These are phyloP conservation scores for Barnettozyma siamensis DNA, from an alignment of 805 yeast species.

Conservation along the genomic window DNA sequence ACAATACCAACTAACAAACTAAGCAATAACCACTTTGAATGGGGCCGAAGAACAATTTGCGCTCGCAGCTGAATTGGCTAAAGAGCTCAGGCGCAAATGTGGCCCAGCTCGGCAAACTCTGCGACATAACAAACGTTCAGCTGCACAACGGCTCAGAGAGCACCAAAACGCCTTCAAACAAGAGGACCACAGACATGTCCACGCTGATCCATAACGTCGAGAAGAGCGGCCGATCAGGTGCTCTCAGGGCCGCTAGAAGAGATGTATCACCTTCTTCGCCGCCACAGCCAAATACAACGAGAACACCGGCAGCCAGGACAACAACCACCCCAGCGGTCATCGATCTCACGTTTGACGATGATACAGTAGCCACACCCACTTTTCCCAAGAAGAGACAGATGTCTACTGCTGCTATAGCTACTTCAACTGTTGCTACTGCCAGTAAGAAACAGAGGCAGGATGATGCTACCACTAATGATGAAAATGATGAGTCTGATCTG, in stretches of 20 bases:
- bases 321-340: conserved; percentile 14
- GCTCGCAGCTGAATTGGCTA: conserved; percentile 25
- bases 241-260: conserved; percentile 17
- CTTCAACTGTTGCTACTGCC: neutral
- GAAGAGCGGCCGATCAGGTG: conserved; percentile 12
- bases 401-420: neutral
- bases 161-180: neutral
- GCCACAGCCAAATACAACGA: conserved; percentile 5
- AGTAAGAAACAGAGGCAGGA: conserved; percentile 2
- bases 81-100: conserved; percentile 18
- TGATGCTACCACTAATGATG: conserved; percentile 9
- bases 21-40: conserved; percentile 1
- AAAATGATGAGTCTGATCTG: conserved; percentile 13
- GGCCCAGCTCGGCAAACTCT: conserved; percentile 15
- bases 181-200: conserved; percentile 5
- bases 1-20: no score
- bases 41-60: conserved; percentile 25
- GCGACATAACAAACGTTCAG: conserved; percentile 9
- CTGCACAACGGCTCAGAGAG: neutral
- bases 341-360: conserved; percentile 25
- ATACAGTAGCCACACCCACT: conserved; percentile 2
- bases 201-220: conserved; percentile 9
- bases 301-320: conserved; percentile 2
- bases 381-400: neutral
- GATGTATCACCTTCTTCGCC: conserved; percentile 15